Base-by-base conservation (phyloP, 192 early-diverging fungal species). In the Podochytrium sp. region DNA sequence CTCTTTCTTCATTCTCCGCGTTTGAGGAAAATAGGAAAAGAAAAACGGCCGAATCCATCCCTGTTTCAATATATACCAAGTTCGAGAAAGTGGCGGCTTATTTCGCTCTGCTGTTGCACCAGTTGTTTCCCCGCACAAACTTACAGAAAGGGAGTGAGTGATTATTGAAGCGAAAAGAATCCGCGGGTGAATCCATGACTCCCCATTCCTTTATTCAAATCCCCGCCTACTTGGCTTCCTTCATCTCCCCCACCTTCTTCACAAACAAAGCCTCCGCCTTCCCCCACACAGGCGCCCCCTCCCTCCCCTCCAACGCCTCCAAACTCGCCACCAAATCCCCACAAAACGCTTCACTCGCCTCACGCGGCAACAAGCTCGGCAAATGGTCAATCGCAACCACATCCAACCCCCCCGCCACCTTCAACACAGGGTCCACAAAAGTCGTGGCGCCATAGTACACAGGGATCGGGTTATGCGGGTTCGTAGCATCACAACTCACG, bases 361-460 rank as follows among this genome's bases (percentile, higher is more conserved):
- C 97, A 59, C 96, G 88, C 35, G 97, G 96, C 56, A 99, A 79
- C 75, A 99, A 89, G 7, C 93, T 93, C 27, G 97, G 97, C 77
- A 99, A 84, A 75, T 99, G 97, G 81, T 99, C 97, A 71, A 99
- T 99, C 10, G 96, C 92, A 78, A 95, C 90, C 32, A 99, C 91
- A 37, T 97, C 92, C 80, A 97, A 77, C 20, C 93, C 91, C 60
- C 85, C 69, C 29, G 81, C 59, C 18, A 97, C 91, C 40, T 77
- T 78, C 49, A 96, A 84, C 18, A 91, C 89, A 35, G 97, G 94
- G 40, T 95, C 91, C 77, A 96, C 94, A 81, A 99, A 99, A 32
- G 96, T 97, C 27, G 97, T 97, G 83, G 91, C 90, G 78, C 91
- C 83, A 65, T 81, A 86, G 86, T 99, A 99, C 63, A 99, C 88